A percentile compares a stretch with the other conserved stretches of the same genome.
Conservation (phyloP, 805 yeast genomes). For the Metschnikowia kofuensis region DNA sequence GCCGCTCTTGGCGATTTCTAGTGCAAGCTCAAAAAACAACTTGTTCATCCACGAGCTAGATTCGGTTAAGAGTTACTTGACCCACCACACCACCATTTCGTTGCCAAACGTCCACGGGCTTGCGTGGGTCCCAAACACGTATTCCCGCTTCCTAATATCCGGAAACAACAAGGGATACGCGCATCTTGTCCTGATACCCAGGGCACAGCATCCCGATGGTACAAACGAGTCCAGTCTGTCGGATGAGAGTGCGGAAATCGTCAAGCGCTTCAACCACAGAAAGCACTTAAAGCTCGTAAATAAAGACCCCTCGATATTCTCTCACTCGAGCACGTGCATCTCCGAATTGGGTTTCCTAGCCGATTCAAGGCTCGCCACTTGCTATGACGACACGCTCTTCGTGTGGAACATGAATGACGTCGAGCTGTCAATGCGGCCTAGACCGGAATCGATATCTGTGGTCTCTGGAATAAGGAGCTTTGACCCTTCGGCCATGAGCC, state of each 20-base stretch:
- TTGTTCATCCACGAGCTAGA: conserved; percentile 51
- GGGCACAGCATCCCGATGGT: too few relatives aligned
- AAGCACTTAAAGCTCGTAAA: conserved; percentile 49
- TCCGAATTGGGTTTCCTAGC: conserved; percentile 26
- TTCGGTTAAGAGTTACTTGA: conserved; percentile 36
- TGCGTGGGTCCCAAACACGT: conserved; percentile 47
- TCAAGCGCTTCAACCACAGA: conserved; percentile 75
- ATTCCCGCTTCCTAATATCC: conserved; percentile 47
- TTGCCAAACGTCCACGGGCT: conserved; percentile 53
- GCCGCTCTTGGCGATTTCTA: conserved; percentile 52
- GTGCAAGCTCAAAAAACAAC: conserved; percentile 45
- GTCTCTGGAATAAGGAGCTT: conserved; percentile 50
- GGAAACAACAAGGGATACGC: conserved; percentile 78
- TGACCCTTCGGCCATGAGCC: conserved; percentile 26
- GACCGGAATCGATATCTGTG: conserved; percentile 54
- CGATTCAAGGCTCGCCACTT: conserved; percentile 50
- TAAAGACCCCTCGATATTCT: conserved; percentile 20
- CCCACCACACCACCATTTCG: conserved; percentile 58
- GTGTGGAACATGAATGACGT: conserved; percentile 69
- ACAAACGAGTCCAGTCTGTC: too few relatives aligned
- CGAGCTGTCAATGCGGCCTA: conserved; percentile 37
- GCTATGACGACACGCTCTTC: conserved; percentile 68
- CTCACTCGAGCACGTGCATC: conserved; percentile 24
- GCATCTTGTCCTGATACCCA: conserved; percentile 68
- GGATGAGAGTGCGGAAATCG: conserved; percentile 61